phyloP scores from a whole-genome alignment of 805 yeast genomes.

The Kregervanrija pseudodelftensis region DNA sequence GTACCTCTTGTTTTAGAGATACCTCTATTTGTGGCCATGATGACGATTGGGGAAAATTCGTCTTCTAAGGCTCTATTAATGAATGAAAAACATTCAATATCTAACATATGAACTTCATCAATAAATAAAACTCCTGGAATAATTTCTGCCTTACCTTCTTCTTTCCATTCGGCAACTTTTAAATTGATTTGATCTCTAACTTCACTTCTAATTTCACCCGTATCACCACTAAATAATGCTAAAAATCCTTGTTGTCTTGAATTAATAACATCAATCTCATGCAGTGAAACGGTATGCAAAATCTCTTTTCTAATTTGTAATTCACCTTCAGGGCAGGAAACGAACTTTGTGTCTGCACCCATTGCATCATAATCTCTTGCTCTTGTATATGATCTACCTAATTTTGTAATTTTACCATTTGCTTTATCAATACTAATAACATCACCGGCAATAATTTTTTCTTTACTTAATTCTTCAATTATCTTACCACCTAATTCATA shows the following conservation, averaged over 20 bases:
- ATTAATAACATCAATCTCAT: conserved; percentile 93
- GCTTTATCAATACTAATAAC: conserved; percentile 96
- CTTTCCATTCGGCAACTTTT: conserved; percentile 93
- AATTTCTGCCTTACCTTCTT: conserved; percentile 96
- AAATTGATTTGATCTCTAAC: conserved; percentile 50
- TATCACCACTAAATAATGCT: conserved; percentile 60
- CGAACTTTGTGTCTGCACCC: conserved; percentile 85
- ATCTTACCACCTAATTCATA: conserved; percentile 38
- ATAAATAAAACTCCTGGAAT: conserved; percentile 97
- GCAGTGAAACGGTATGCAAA: conserved; percentile 94
- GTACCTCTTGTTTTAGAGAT: conserved; percentile 89
- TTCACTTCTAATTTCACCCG: conserved; percentile 89
- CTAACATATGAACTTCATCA: conserved; percentile 98
- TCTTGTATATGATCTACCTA: conserved; percentile 97
- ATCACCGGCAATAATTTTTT: conserved; percentile 90
- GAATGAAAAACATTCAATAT: conserved; percentile 93
- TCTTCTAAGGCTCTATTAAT: conserved; percentile 91
- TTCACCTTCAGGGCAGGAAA: conserved; percentile 97
- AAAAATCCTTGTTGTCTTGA: conserved; percentile 80
- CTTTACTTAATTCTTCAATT: conserved; percentile 91
- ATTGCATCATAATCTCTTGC: conserved; percentile 98
- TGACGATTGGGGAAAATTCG: conserved; percentile 87
- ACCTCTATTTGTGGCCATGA: conserved; percentile 94
- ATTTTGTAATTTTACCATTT: conserved; percentile 94
- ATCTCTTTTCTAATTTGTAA: conserved; percentile 97